Conservation (phyloP, 2,329 filamentous ascomycete species). For the Hansfordia pulvinata region DNA sequence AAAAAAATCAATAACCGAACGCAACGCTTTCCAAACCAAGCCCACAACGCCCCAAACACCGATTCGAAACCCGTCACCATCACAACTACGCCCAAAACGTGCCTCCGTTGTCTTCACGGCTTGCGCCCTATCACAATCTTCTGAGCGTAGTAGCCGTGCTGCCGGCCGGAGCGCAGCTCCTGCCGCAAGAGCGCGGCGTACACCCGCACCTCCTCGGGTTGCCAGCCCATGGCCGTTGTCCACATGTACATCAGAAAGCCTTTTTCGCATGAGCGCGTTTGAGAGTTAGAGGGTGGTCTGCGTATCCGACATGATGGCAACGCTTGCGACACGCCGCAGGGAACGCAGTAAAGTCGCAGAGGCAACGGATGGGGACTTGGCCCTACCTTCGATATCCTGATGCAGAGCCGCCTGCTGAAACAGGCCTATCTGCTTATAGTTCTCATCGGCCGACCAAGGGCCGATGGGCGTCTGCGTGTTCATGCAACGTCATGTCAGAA, state of each 20-base stretch:
- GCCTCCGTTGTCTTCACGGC: no score
- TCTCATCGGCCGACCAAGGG: neutral
- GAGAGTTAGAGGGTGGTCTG: no score
- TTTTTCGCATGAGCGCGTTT: no score
- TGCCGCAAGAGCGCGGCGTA: constrained; percentile 1
- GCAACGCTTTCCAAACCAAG: no score
- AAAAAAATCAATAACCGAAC: no score
- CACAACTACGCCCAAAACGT: no score
- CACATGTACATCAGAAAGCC: constrained; percentile 1
- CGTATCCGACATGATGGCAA: no score
- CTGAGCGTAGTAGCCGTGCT: neutral
- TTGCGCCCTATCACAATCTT: neutral
- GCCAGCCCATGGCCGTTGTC: neutral
- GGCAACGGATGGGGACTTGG: neutral
- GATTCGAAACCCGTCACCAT: no score
- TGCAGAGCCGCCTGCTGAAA: neutral
- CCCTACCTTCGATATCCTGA: neutral
- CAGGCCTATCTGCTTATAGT: neutral
- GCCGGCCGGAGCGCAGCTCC: neutral
- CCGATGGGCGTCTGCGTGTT: neutral
- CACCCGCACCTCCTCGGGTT: neutral
- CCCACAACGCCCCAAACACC: no score
- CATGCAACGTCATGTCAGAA: no score
- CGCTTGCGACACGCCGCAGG: neutral
- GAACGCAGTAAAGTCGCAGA: neutral